Conservation (phyloP, 352 stramenopile genomes). For the Ochromonadaceae sp. region DNA sequence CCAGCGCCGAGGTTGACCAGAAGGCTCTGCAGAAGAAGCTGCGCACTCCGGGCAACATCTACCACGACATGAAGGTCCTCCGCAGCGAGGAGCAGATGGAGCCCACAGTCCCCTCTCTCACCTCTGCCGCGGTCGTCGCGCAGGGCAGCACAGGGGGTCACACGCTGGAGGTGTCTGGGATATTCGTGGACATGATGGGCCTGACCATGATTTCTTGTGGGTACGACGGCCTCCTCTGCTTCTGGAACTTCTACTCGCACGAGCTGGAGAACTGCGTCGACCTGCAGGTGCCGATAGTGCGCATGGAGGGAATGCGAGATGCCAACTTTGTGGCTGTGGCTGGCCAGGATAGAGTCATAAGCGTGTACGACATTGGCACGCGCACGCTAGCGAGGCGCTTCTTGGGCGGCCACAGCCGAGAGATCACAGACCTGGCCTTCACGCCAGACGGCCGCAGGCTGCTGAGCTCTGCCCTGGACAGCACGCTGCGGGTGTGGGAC, state of each 20-base stretch:
- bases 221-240: conserved; percentile 66
- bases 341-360: conserved; percentile 63
- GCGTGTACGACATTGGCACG: conserved; percentile 61
- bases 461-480: conserved; percentile 56
- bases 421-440: conserved; percentile 67
- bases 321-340: conserved; percentile 63
- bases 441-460: conserved; percentile 67
- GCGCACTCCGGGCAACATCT: background rate
- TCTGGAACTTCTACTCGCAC: conserved; percentile 68
- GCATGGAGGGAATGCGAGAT: conserved; percentile 51
- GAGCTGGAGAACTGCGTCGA: conserved; percentile 45
- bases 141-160: too few species aligned
- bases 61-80: background rate
- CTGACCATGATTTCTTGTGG: conserved; percentile 51
- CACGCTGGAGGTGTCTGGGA: conserved; percentile 42
- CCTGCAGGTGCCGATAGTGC: conserved; percentile 28
- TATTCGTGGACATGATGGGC: conserved; percentile 68
- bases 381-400: conserved; percentile 66
- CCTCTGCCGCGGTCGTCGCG: too few species aligned
- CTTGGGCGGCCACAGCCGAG: conserved; percentile 46
- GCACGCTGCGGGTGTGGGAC: conserved; percentile 67
- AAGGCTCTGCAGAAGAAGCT: conserved; percentile 12
- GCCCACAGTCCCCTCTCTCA: too few species aligned
- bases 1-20: conserved; percentile 15
- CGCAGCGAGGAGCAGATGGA: background rate